Evolutionary conservation across 768 basidiomycete species (phyloP), one percentile per base, ranked within the genome.

Genomic region (Naganishia antarctica): DNA sequence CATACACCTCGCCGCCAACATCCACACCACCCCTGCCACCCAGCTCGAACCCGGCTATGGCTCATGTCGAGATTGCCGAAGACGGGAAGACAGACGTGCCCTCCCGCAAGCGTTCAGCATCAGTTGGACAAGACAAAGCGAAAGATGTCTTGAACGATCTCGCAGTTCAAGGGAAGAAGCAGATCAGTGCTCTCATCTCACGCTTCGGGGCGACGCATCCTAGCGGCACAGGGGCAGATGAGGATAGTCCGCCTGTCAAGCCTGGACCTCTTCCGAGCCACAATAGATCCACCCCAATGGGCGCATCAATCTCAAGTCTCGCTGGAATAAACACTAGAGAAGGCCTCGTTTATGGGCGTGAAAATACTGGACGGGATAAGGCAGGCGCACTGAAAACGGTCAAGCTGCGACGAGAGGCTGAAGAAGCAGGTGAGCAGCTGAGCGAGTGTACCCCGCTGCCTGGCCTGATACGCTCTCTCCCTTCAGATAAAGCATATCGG

Each of bases 81-180:
- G 60, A 61, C 44, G 48, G 34, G 18, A 31, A 29, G 47, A 25
- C 43, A 23, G 44, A 60, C 9, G 5, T 28, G 21, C 26, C 43
- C n/a, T 86, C 85, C 70, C 84, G 91, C 45, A 89, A 88, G 3
- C 89, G 91, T 18, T 87, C 90, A 1, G 83, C 84, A n/a, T 85
- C 87, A 2, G 87, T 85, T 1, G 84, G 89, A 5, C 49, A 51
- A 6, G 70, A 49, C 28, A 70, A 69, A 48, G 62, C 73, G 11
- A 76, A 74, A 60, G 75, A 76, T 13, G 70, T 76, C 13, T 85
- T 96, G 71, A 87, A 87, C 13, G 92, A 96, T 79, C 80, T 94
- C 32, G 92, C 91, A 4, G 86, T 87, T 66, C 90, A 92, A 77
- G 89, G 90, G 65, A 94, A 92, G 81, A 87, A 84, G 71, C 89